Percentiles rank a stretch among this genome's conserved stretches.
These are phyloP conservation scores for Didymella lethalis DNA, from an alignment of 2,329 filamentous ascomycete genomes.

Conservation along the genomic window DNA sequence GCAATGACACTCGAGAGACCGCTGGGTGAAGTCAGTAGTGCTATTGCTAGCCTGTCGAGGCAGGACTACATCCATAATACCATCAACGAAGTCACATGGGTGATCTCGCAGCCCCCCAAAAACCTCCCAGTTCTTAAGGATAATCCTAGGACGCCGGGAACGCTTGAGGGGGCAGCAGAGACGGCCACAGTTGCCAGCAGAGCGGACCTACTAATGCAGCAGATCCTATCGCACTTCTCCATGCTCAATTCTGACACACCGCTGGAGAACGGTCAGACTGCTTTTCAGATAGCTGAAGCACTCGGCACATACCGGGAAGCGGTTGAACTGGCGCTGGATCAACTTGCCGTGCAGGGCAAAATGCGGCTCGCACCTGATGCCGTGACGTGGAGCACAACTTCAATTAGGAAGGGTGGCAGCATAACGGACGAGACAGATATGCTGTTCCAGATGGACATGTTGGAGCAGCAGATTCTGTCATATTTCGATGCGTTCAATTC, in stretches of 20 bases:
- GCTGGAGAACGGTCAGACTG: neutral
- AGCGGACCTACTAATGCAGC: constrained; percentile 11
- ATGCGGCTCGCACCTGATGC: constrained; percentile 5
- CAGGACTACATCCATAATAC: constrained; percentile 27
- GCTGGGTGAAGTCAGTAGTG: neutral
- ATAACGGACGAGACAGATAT: constrained; percentile 4
- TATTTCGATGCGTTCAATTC: constrained; percentile 2
- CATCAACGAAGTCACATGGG: constrained; percentile 28
- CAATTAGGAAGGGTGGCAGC: neutral
- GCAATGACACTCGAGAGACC: constrained; percentile 15
- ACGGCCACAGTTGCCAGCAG: neutral
- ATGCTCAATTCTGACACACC: neutral
- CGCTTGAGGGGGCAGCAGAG: too few species aligned
- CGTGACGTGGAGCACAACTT: constrained; percentile 12
- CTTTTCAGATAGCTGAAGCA: constrained; percentile 1
- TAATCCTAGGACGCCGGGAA: neutral
- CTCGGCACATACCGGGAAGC: constrained; percentile 4
- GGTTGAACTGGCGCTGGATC: constrained; percentile 8
- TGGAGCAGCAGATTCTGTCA: constrained; percentile 14
- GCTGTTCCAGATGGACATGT: constrained; percentile 11
- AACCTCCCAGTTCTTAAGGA: constrained; percentile 16
- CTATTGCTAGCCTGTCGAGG: constrained; percentile 14
- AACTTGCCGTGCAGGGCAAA: constrained; percentile 15
- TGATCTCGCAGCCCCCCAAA: constrained; percentile 22
- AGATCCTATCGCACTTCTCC: constrained; percentile 6